phyloP scores from a whole-genome alignment of 2,329 filamentous ascomycete genomes.

The Myriangium duriaei region DNA sequence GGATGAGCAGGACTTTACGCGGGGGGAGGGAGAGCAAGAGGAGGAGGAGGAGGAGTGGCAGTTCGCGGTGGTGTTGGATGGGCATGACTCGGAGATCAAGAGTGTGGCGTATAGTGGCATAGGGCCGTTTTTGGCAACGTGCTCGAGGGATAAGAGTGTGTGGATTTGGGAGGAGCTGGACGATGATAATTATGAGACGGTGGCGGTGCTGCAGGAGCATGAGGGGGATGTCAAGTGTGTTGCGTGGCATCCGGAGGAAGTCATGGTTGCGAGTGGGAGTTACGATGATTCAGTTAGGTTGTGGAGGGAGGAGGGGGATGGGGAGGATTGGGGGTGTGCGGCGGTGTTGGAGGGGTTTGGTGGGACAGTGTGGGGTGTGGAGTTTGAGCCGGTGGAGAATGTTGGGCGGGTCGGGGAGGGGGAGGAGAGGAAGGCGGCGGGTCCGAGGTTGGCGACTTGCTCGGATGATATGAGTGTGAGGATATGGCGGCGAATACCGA shows the following conservation, averaged over 20 bases:
- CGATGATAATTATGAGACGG: slow-evolving; percentile 93
- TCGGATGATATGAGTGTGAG: slow-evolving; percentile 72
- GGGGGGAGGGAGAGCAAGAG: slow-evolving; percentile 31
- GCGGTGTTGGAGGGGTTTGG: slow-evolving; percentile 66
- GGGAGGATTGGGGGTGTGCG: slow-evolving; percentile 89
- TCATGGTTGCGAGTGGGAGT: slow-evolving; percentile 77
- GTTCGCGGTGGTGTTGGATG: slow-evolving; percentile 82
- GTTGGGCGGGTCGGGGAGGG: slow-evolving; percentile 21
- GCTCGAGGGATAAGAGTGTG: slow-evolving; percentile 81
- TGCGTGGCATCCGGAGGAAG: slow-evolving; percentile 69
- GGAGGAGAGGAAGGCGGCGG: slow-evolving; percentile 27
- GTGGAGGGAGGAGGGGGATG: slow-evolving; percentile 79
- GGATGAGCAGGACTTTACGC: slow-evolving; percentile 22
- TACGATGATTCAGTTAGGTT: slow-evolving; percentile 87
- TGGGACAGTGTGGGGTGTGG: slow-evolving; percentile 82
- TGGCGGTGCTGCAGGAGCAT: slow-evolving; percentile 89
- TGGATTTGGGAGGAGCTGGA: slow-evolving; percentile 98
- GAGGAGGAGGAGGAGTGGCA: slow-evolving; percentile 75
- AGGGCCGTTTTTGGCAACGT: slow-evolving; percentile 74
- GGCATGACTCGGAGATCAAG: slow-evolving; percentile 91
- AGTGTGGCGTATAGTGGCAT: slow-evolving; percentile 60
- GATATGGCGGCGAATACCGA: slow-evolving; percentile 59
- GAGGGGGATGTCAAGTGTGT: slow-evolving; percentile 92
- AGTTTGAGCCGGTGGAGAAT: slow-evolving; percentile 44
- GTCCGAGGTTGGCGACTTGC: slow-evolving; percentile 60